Evolutionary conservation across 2,329 filamentous ascomycete species (phyloP).

Genomic region (Monosporascus sp.): DNA sequence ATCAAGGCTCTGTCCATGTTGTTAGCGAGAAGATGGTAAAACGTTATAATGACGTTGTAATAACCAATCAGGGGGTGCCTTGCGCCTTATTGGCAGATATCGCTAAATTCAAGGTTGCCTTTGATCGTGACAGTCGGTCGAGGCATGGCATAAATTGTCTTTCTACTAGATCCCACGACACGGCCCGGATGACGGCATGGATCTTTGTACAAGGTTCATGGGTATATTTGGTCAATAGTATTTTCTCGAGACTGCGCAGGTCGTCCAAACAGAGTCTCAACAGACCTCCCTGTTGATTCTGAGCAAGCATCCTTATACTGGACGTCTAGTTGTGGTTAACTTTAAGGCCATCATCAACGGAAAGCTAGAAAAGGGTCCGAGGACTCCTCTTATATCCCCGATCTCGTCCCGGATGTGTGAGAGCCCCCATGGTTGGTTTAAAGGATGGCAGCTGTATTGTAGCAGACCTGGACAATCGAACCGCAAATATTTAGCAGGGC

Average conservation of each 20-base stretch:
- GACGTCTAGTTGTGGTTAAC: neutral
- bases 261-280: conserved; percentile 3
- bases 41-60: no score
- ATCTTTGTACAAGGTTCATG: neutral
- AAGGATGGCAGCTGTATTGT: conserved; percentile 4
- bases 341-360: neutral
- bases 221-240: neutral
- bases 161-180: conserved; percentile 3
- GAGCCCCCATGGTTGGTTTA: conserved; percentile 3
- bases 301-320: conserved; percentile 1
- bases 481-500: conserved; percentile 1
- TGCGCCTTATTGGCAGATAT: conserved; percentile 4
- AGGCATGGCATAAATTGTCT: conserved; percentile 1
- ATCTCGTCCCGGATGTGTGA: conserved; percentile 3
- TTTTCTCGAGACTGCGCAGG: neutral
- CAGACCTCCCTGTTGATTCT: conserved; percentile 2
- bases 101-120: conserved; percentile 3
- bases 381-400: conserved; percentile 1
- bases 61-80: neutral
- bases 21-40: no score
- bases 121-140: conserved; percentile 4
- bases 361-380: conserved; percentile 3
- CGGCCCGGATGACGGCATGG: conserved; percentile 2
- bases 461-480: conserved; percentile 5
- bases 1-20: conserved; percentile 2